Base-by-base conservation (phyloP, 139 green algal species). In the Chlorella ohadii region DNA sequence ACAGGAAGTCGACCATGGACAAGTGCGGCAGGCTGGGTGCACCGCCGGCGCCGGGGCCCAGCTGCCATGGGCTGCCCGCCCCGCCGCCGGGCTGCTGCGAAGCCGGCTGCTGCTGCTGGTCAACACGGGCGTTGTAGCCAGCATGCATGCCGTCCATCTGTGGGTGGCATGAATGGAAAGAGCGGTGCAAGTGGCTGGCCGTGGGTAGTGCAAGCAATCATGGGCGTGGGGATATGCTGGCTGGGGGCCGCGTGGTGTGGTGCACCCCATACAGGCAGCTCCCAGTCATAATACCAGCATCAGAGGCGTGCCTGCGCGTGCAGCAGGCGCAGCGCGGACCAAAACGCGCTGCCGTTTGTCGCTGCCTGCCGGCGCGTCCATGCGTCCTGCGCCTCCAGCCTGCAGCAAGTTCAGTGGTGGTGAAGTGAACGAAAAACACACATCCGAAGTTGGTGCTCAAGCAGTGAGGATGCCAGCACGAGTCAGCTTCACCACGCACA, bases 101-200 rank as follows among this genome's bases (percentile, higher is more conserved):
- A 16, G 39, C 63, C 61, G 41, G 23, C 5, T 70, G 66, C 4
- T 27, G 47, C 67, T 57, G 31, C 36, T 84, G 57, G 47, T 55
- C 33, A 5, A 13, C 34, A 4, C 76, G 44, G 27, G 79, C 80
- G 28, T 84, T 56, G 75, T 94, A 94, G 20, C 92, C 92, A 0
- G 66, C 82, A 9, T 91, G 86, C 72, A 95, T 65, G 17, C 92
- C 92, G 19, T 94, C 87, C 74, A 81, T 68, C 74, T 81, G 74
- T 13, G 33, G 25, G 6, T n/a, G n/a, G 31, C n/a, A n/a, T n/a
- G n/a, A n/a, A n/a, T n/a, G n/a, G n/a, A n/a, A n/a, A n/a, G n/a
- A n/a, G n/a, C n/a, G n/a, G n/a, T n/a, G n/a, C n/a, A n/a, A n/a
- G n/a, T n/a, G n/a, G n/a, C n/a, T n/a, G n/a, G n/a, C n/a, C n/a